Evolutionary conservation across 495 filamentous ascomycete genomes (phyloP), one percentile per base, ranked within the genome.

Genomic region (Penicillium waksmanii): DNA sequence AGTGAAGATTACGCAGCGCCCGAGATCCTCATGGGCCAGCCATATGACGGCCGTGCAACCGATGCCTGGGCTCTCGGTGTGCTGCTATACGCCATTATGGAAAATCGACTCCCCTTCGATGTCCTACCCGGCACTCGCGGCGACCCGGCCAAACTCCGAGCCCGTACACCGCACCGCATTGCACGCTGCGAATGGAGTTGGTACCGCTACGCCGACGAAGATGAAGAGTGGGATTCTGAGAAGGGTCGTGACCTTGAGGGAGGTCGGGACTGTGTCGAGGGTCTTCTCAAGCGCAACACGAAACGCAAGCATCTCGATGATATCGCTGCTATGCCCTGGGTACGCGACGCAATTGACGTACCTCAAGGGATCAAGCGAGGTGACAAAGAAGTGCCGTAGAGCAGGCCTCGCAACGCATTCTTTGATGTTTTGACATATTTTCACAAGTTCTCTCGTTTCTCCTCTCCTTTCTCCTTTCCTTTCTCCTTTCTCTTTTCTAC

Each of bases 11-110:
- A 98, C 67, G 96, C 95, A 3, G 92, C 95, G 0, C 95, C 95
- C 0, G 95, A 98, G 72, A 90, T 98, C 46, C 87, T 98, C 21
- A 91, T 98, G 81, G 92, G 92, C 18, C 92, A 96, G 67, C 84
- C 92, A 5, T 98, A 98, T 69, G 95, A 98, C 70, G 95, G 96
- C 35, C 92, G 96, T 18, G 81, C 85, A 7, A 94, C 91, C 3
- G 95, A 98, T 66, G 92, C 93, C 18, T 98, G 95, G 95, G 93
- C 94, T 1, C 82, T 97, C 5, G 95, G 95, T 49, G 95, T 98
- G 3, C 75, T 97, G 9, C 83, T 98, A 1, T 98, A 97, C 69
- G 92, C 96, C 9, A 85, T 98, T 19, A 87, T 98, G 77, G 95
- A 98, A 75, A 89, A 87, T 21, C 83, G 94, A 46, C 77, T 98